Base-by-base conservation (phyloP, 768 basidiomycete genomes). In the Boletellus ananas region DNA sequence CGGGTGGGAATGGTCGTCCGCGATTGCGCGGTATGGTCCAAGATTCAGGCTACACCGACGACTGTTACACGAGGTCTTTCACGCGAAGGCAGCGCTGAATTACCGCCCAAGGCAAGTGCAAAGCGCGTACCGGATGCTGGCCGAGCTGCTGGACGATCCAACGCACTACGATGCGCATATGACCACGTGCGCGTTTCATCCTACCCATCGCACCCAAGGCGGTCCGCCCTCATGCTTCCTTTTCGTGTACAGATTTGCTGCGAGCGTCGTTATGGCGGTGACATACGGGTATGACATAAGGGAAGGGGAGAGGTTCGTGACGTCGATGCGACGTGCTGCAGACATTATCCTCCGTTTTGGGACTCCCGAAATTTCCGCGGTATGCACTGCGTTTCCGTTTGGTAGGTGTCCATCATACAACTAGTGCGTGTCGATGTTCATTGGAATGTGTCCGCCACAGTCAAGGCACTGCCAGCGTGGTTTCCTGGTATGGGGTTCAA, bases 401-500 rank as follows among this genome's bases (percentile, higher is more conserved):
- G 10, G 59, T 60, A 17, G 6, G 59, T 58, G 4, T 6, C 33
- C 52, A 1, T 7, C 13, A 17, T 36, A 6, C 13, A 4, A 20
- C 33, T 17, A 4, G 8, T 11, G 21, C 18, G 18, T 3, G 17
- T 3, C 16, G 12, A 6, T 16, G 33, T 21, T 2, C 23, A 25
- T 41, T 45, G 3, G 49, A n/a, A 14, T 35, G 9, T 16, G 10
- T 42, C 14, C 17, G 20, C 16, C 34, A 3, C 21, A 66, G 66
- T 62, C n/a, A 47, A 35, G n/a, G 21, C 45, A 1, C 18, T 64
- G 23, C 64, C 59, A 0, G 44, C 40, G 5, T 68, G 66, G 68
- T 40, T 68, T 18, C 68, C 63, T 0, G 61, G 63, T 7, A 58
- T 66, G 43, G 43, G 50, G 3, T 58, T 65, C 52, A 60, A 63